A percentile compares a stretch with the other conserved stretches of the same genome.
Conservation (phyloP, 1,139 yeast genomes). For the Pichia sp. region DNA sequence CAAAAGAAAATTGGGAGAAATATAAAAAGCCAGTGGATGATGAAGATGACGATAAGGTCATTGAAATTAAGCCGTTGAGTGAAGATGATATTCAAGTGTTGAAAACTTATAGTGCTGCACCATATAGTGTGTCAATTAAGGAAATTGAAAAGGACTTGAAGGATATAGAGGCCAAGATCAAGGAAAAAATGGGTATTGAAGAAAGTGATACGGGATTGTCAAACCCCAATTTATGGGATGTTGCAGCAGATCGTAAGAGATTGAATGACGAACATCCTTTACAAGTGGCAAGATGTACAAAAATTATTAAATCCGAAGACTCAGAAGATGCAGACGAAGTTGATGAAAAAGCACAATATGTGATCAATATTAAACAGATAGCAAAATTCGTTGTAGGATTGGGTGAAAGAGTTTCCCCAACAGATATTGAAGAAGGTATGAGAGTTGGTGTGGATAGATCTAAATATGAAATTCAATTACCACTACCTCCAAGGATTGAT, state of each 20-base stretch:
- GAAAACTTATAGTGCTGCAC: conserved; percentile 96
- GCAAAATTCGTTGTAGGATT: conserved; percentile 96
- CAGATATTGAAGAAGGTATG: conserved; percentile 99
- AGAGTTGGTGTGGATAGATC: conserved; percentile 98
- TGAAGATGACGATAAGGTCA: conserved; percentile 55
- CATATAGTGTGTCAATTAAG: conserved; percentile 77
- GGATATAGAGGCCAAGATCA: conserved; percentile 74
- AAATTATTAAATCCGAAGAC: conserved; percentile 62
- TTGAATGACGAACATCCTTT: conserved; percentile 91
- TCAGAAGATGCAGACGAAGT: conserved; percentile 29
- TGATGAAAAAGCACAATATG: conserved; percentile 84
- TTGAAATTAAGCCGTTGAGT: conserved; percentile 76
- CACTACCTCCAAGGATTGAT: conserved; percentile 95
- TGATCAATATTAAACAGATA: conserved; percentile 92
- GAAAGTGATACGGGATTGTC: conserved; percentile 96
- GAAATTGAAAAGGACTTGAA: conserved; percentile 79
- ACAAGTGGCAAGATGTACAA: conserved; percentile 98
- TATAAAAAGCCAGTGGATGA: conserved; percentile 81
- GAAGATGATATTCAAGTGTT: conserved; percentile 97
- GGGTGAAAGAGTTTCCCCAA: conserved; percentile 95
- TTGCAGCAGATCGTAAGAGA: conserved; percentile 90
- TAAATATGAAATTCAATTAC: conserved; percentile 87
- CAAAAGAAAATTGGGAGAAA: conserved; percentile 95
- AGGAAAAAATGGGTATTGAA: conserved; percentile 88
- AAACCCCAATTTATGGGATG: conserved; percentile 96